Evolutionary conservation across 495 filamentous ascomycete species (phyloP).

Genomic region (Aspergillus funiculosus): DNA sequence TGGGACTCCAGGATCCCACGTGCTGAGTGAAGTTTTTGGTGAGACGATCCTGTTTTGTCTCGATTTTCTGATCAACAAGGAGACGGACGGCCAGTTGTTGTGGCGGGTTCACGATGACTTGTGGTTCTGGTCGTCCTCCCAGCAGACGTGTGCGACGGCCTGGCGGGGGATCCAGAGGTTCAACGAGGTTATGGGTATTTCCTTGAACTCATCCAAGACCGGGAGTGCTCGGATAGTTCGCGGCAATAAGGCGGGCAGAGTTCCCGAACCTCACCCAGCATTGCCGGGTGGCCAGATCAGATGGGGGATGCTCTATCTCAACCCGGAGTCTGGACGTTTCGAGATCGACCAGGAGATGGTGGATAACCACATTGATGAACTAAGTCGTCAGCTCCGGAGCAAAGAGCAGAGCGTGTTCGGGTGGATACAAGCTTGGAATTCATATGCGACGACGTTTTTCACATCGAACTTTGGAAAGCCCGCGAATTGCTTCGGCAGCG

Average conservation of each 20-base stretch:
- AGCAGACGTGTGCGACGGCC: conserved; percentile 5
- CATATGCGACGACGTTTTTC: conserved; percentile 15
- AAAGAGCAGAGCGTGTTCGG: conserved; percentile 12
- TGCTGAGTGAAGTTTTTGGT: conserved; percentile 15
- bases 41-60: conserved; percentile 15
- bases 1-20: conserved; percentile 10
- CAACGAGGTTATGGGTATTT: conserved; percentile 12
- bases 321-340: conserved; percentile 12
- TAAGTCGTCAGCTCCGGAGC: conserved; percentile 3
- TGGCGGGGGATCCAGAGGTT: conserved; percentile 10
- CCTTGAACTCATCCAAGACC: not conserved
- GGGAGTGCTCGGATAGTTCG: conserved; percentile 8
- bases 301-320: conserved; percentile 17
- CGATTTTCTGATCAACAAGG: conserved; percentile 13
- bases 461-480: conserved; percentile 14
- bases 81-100: conserved; percentile 5
- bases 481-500: conserved; percentile 13
- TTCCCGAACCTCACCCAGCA: not conserved
- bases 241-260: not conserved
- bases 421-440: conserved; percentile 18
- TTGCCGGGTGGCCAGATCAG: conserved; percentile 10
- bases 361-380: conserved; percentile 4
- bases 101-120: conserved; percentile 17
- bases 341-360: conserved; percentile 18
- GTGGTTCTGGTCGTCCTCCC: conserved; percentile 14